Evolutionary conservation across 2,329 filamentous ascomycete species (phyloP).

Genomic region (Botryotinia globosa): DNA sequence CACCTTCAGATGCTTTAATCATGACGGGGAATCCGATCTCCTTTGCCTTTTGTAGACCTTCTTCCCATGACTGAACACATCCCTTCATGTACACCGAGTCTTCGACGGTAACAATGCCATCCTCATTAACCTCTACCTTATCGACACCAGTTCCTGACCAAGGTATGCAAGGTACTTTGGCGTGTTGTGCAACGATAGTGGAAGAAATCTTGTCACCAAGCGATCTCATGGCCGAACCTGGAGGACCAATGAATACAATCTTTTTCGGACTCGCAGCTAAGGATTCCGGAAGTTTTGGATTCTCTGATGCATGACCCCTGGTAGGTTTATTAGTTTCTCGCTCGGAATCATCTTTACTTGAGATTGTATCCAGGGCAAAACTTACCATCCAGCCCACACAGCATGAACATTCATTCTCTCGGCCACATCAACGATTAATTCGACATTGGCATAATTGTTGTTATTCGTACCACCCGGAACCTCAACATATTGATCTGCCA

Average conservation of each 20-base stretch:
- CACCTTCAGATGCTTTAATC: slow-evolving; percentile 99
- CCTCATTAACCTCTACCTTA: slow-evolving; percentile 70
- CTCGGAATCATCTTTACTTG: not conserved
- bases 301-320: slow-evolving; percentile 97
- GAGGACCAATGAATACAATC: slow-evolving; percentile 98
- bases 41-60: slow-evolving; percentile 81
- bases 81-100: slow-evolving; percentile 85
- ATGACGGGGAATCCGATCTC: slow-evolving; percentile 98
- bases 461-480: slow-evolving; percentile 99
- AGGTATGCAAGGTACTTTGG: slow-evolving; percentile 94
- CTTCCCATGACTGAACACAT: slow-evolving; percentile 84
- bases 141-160: slow-evolving; percentile 96
- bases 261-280: slow-evolving; percentile 95
- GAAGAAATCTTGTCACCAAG: slow-evolving; percentile 99
- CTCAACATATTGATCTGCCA: slow-evolving; percentile 99
- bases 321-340: slow-evolving; percentile 21
- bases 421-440: slow-evolving; percentile 97
- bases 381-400: slow-evolving; percentile 97
- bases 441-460: slow-evolving; percentile 99
- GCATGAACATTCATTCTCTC: slow-evolving; percentile 98
- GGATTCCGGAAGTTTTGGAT: slow-evolving; percentile 94
- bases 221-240: slow-evolving; percentile 97
- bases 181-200: slow-evolving; percentile 97
- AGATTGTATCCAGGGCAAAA: slow-evolving; percentile 11
- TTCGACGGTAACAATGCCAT: slow-evolving; percentile 88